phyloP scores from a whole-genome alignment of 2,329 filamentous ascomycete species.

The Epicoccum nigrum region DNA sequence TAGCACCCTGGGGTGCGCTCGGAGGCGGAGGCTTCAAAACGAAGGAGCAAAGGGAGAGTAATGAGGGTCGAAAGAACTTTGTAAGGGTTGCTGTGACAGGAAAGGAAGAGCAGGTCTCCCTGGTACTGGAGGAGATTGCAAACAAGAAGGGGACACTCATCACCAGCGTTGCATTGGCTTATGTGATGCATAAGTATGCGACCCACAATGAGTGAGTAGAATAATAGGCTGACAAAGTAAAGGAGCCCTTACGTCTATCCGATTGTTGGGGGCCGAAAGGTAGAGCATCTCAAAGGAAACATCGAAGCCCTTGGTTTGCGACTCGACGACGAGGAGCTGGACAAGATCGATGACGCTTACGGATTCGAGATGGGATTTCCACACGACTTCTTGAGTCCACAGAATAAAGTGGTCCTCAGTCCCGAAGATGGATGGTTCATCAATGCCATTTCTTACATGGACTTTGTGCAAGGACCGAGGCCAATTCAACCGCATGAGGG shows the following conservation, averaged over 20 bases:
- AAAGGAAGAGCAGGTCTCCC: slow-evolving; percentile 59
- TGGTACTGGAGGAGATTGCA: slow-evolving; percentile 66
- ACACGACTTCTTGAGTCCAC: slow-evolving; percentile 24
- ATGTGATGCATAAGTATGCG: slow-evolving; percentile 68
- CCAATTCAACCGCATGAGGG: slow-evolving; percentile 38
- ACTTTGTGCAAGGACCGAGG: slow-evolving; percentile 32
- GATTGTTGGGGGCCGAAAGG: slow-evolving; percentile 71
- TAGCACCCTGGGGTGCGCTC: slow-evolving; percentile 62
- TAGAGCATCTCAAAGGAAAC: slow-evolving; percentile 72
- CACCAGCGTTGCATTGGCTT: slow-evolving; percentile 70
- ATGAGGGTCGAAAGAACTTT: slow-evolving; percentile 49
- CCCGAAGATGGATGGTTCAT: slow-evolving; percentile 34
- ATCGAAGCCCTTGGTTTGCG: slow-evolving; percentile 69
- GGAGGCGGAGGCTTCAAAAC: slow-evolving; percentile 55
- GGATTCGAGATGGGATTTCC: slow-evolving; percentile 73
- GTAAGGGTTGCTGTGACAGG: slow-evolving; percentile 44
- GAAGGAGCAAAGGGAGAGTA: slow-evolving; percentile 25
- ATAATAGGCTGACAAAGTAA: slow-evolving; percentile 28
- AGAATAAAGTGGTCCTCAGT: slow-evolving; percentile 29
- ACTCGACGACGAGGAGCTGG: slow-evolving; percentile 66
- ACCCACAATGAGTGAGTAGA: too few relatives aligned
- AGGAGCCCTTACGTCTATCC: slow-evolving; percentile 69
- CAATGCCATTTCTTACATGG: slow-evolving; percentile 23
- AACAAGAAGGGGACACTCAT: slow-evolving; percentile 61
- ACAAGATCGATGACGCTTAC: slow-evolving; percentile 67